phyloP scores from a whole-genome alignment of 1,284 basidiomycete species.

The Leccinum subrobustum region DNA sequence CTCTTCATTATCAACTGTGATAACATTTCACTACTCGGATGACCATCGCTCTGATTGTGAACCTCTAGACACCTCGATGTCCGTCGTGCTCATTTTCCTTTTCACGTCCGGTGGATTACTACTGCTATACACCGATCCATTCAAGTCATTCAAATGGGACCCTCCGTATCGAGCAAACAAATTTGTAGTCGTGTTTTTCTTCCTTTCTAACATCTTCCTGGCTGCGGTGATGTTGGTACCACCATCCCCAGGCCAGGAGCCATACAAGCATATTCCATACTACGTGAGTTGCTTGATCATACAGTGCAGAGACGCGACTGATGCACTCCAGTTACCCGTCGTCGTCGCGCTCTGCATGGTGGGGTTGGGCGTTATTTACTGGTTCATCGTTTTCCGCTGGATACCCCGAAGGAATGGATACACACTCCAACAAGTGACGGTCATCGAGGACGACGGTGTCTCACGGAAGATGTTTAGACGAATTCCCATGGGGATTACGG shows the following conservation, averaged over 20 bases:
- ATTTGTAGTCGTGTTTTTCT: slow-evolving; percentile 49
- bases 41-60: slow-evolving; percentile 3
- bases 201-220: slow-evolving; percentile 63
- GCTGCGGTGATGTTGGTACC: slow-evolving; percentile 58
- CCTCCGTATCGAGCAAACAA: slow-evolving; percentile 61
- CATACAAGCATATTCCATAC: slow-evolving; percentile 61
- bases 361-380: slow-evolving; percentile 53
- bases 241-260: slow-evolving; percentile 46
- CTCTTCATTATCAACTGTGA: slow-evolving; percentile 62
- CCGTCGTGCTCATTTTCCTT: slow-evolving; percentile 53
- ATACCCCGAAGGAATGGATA: slow-evolving; percentile 54
- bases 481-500: slow-evolving; percentile 10
- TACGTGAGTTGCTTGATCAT: slow-evolving; percentile 45
- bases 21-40: slow-evolving; percentile 20
- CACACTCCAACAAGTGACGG: slow-evolving; percentile 45
- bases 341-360: slow-evolving; percentile 50
- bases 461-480: slow-evolving; percentile 41
- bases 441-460: slow-evolving; percentile 53
- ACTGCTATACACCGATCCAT: slow-evolving; percentile 50
- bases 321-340: slow-evolving; percentile 47
- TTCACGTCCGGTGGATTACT: slow-evolving; percentile 60
- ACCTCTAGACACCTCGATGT: slow-evolving; percentile 51
- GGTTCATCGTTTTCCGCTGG: slow-evolving; percentile 57
- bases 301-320: not conserved
- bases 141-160: slow-evolving; percentile 50